Percentiles rank a stretch among this genome's conserved stretches.
These are phyloP conservation scores for Colletotrichum lupini DNA, from an alignment of 2,329 filamentous ascomycete species.

Conservation along the genomic window DNA sequence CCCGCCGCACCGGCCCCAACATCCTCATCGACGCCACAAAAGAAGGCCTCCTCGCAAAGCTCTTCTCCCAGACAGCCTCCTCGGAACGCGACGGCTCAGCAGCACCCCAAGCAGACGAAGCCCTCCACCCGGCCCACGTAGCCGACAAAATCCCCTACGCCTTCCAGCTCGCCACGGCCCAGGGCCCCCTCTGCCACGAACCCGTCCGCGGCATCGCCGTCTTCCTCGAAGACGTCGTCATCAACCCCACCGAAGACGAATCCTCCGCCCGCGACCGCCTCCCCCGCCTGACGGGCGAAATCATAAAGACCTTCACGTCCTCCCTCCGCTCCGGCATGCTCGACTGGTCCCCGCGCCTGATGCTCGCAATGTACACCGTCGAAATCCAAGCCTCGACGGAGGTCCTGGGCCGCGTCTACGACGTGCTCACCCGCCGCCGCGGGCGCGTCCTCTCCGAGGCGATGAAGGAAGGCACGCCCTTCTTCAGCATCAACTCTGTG, in stretches of 20 bases:
- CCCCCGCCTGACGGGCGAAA: slow-evolving; percentile 88
- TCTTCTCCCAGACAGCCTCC: slow-evolving; percentile 59
- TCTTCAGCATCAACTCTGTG: slow-evolving; percentile 91
- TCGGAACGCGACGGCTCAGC: slow-evolving; percentile 43
- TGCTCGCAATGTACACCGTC: slow-evolving; percentile 97
- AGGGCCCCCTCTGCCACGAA: slow-evolving; percentile 92
- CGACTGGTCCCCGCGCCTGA: slow-evolving; percentile 94
- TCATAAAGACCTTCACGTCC: slow-evolving; percentile 89
- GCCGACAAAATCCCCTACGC: slow-evolving; percentile 92
- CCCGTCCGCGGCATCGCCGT: slow-evolving; percentile 94
- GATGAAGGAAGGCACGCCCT: slow-evolving; percentile 94
- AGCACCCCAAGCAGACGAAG: slow-evolving; percentile 56
- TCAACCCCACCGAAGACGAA: slow-evolving; percentile 63
- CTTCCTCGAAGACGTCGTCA: slow-evolving; percentile 82
- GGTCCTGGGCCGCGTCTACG: slow-evolving; percentile 94
- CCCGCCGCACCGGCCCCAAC: slow-evolving; percentile 86
- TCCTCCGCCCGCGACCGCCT: slow-evolving; percentile 72
- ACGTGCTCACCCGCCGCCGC: slow-evolving; percentile 93
- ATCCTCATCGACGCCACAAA: slow-evolving; percentile 86
- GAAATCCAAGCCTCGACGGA: slow-evolving; percentile 98
- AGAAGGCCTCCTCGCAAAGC: slow-evolving; percentile 76
- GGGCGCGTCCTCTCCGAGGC: slow-evolving; percentile 90
- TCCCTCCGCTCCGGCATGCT: slow-evolving; percentile 88
- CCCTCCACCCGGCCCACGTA: slow-evolving; percentile 74
- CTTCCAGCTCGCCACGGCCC: slow-evolving; percentile 90